Percentiles rank a stretch among this genome's conserved stretches.
Conservation (phyloP, 2,329 filamentous ascomycete species). For the Shiraia bambusicola region DNA sequence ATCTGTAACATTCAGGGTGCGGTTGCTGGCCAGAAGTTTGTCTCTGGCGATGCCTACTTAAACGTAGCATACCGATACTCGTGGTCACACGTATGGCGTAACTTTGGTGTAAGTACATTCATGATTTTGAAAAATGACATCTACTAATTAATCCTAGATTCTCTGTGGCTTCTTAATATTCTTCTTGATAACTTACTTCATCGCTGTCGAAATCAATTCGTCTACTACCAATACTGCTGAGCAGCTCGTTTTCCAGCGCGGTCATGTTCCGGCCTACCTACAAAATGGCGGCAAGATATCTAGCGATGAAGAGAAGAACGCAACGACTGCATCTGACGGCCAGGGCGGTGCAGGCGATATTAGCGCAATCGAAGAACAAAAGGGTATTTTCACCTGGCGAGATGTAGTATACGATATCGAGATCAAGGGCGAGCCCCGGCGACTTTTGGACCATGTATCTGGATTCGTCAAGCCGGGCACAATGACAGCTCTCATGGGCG, state of each 20-base stretch:
- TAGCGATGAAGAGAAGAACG: slow-evolving; percentile 40
- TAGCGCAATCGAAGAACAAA: slow-evolving; percentile 44
- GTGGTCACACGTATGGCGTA: slow-evolving; percentile 56
- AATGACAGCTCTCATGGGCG: slow-evolving; percentile 45
- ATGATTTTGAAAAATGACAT: not conserved
- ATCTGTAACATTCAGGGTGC: slow-evolving; percentile 46
- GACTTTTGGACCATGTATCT: slow-evolving; percentile 56
- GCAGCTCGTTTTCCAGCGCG: slow-evolving; percentile 64
- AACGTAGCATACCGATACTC: slow-evolving; percentile 36
- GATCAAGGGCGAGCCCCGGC: slow-evolving; percentile 49
- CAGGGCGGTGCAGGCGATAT: slow-evolving; percentile 41
- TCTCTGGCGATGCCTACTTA: slow-evolving; percentile 45
- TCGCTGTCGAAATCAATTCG: slow-evolving; percentile 66
- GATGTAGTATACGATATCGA: slow-evolving; percentile 39
- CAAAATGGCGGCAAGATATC: slow-evolving; percentile 30
- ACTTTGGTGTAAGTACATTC: slow-evolving; percentile 47
- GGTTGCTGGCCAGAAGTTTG: slow-evolving; percentile 41
- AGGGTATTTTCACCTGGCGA: slow-evolving; percentile 45
- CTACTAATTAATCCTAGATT: slow-evolving; percentile 52
- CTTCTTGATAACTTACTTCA: slow-evolving; percentile 65
- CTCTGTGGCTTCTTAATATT: slow-evolving; percentile 63
- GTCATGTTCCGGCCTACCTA: slow-evolving; percentile 47
- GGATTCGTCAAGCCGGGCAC: slow-evolving; percentile 60
- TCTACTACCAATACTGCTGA: slow-evolving; percentile 65
- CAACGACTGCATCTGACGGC: slow-evolving; percentile 27